Evolutionary conservation across 805 yeast species (phyloP).

Genomic region (Wickerhamiella lipophila): DNA sequence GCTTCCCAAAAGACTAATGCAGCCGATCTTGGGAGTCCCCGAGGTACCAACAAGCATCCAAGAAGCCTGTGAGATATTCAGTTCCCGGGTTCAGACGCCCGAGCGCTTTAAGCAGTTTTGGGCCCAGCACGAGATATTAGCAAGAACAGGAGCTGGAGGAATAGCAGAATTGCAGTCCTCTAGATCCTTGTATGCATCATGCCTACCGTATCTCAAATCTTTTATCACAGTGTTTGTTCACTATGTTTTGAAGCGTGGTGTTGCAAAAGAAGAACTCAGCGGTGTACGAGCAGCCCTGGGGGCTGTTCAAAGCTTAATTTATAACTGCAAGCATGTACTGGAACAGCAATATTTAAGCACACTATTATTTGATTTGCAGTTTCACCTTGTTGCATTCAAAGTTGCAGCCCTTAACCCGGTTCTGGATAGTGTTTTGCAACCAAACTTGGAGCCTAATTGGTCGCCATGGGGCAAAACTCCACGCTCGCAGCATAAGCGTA

Average conservation of each 20-base stretch:
- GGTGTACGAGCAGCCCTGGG: slow-evolving; percentile 17
- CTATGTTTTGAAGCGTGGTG: slow-evolving; percentile 39
- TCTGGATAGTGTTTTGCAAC: slow-evolving; percentile 14
- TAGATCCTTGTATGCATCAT: slow-evolving; percentile 37
- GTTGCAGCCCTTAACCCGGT: slow-evolving; percentile 23
- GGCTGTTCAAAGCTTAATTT: slow-evolving; percentile 34
- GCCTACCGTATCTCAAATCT: slow-evolving; percentile 47
- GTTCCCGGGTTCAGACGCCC: slow-evolving; percentile 49
- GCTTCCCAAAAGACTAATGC: slow-evolving; percentile 36
- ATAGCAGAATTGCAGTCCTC: not conserved
- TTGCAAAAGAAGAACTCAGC: slow-evolving; percentile 15
- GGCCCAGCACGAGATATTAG: slow-evolving; percentile 43
- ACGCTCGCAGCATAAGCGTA: not conserved
- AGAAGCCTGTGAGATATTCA: slow-evolving; percentile 65
- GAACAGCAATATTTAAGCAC: slow-evolving; percentile 66
- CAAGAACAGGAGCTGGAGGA: not conserved
- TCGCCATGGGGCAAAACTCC: not conserved
- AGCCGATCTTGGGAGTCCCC: slow-evolving; percentile 13
- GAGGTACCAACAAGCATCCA: slow-evolving; percentile 58
- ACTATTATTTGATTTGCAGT: slow-evolving; percentile 62
- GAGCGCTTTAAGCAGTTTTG: slow-evolving; percentile 60
- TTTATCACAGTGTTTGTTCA: slow-evolving; percentile 53
- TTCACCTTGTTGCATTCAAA: slow-evolving; percentile 31
- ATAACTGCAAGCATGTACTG: slow-evolving; percentile 60
- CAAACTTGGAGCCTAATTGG: not conserved